These are phyloP conservation scores for Daldinia caldariorum DNA, from an alignment of 495 filamentous ascomycete genomes.

Conservation along the genomic window DNA sequence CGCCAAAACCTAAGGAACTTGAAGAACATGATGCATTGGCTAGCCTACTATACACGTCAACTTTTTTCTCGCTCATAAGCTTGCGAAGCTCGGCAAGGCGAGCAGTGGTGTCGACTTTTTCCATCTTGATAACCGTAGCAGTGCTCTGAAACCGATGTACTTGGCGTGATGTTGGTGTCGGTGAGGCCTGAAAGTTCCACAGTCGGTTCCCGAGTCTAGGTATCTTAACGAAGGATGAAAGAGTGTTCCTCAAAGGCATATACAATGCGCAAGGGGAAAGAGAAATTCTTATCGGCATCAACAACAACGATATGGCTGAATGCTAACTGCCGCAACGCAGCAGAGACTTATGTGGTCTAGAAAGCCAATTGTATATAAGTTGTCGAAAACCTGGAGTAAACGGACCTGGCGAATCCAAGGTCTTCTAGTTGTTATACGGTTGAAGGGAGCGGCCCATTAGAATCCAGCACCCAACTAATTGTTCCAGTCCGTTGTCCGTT, in stretches of 20 bases:
- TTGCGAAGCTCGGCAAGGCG: conserved; percentile 80
- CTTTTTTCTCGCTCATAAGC: conserved; percentile 85
- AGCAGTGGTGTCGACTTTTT: conserved; percentile 80
- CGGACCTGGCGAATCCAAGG: conserved; percentile 1
- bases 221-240: conserved; percentile 20
- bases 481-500: background rate
- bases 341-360: background rate
- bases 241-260: conserved; percentile 26
- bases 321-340: conserved; percentile 3
- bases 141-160: conserved; percentile 36
- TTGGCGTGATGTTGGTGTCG: conserved; percentile 4
- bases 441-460: conserved; percentile 3
- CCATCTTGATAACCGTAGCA: conserved; percentile 71
- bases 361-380: background rate
- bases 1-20: conserved; percentile 12
- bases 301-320: conserved; percentile 5
- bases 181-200: conserved; percentile 18
- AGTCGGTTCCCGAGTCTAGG: conserved; percentile 23
- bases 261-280: conserved; percentile 26
- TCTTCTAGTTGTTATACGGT: conserved; percentile 2
- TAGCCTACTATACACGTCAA: conserved; percentile 92
- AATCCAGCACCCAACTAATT: background rate
- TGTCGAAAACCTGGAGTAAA: conserved; percentile 1
- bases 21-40: conserved; percentile 30
- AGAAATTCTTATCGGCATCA: conserved; percentile 38